Conservation (phyloP, 2,329 filamentous ascomycete species). For the Xylariaceae sp. region DNA sequence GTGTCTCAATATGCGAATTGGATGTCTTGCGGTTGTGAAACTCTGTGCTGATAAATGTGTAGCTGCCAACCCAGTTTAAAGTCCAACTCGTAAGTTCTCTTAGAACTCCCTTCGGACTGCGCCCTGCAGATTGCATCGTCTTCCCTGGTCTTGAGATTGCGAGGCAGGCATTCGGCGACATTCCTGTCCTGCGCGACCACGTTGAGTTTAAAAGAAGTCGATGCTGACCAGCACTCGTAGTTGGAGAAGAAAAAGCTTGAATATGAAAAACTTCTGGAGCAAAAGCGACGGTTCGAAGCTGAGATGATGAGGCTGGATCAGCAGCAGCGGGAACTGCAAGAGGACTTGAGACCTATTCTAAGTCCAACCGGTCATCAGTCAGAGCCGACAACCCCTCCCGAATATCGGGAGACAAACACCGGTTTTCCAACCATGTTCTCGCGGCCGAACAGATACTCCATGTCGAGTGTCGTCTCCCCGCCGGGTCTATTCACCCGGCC, state of each 20-base stretch:
- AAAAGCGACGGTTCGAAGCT: slow-evolving; percentile 83
- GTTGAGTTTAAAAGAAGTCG: not conserved
- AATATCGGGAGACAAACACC: slow-evolving; percentile 69
- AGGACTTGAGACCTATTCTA: slow-evolving; percentile 59
- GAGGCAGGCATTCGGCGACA: not conserved
- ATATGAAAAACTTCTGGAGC: slow-evolving; percentile 85
- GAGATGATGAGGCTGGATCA: slow-evolving; percentile 88
- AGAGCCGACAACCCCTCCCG: slow-evolving; percentile 93
- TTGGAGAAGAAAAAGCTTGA: slow-evolving; percentile 91
- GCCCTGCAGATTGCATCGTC: not conserved
- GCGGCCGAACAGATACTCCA: slow-evolving; percentile 82
- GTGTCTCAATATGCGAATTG: slow-evolving; percentile 32
- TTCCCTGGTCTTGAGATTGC: not conserved
- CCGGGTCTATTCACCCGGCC: slow-evolving; percentile 70
- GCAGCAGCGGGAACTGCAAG: slow-evolving; percentile 79
- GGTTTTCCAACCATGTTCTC: slow-evolving; percentile 78
- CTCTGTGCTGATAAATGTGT: slow-evolving; percentile 28
- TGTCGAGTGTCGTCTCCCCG: slow-evolving; percentile 79
- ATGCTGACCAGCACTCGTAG: slow-evolving; percentile 50
- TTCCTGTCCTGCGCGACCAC: slow-evolving; percentile 5
- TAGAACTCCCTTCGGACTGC: not conserved
- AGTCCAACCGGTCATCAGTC: slow-evolving; percentile 71
- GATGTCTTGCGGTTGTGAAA: slow-evolving; percentile 32
- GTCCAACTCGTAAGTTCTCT: slow-evolving; percentile 66
- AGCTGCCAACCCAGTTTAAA: slow-evolving; percentile 34